Conservation (phyloP, 2,329 filamentous ascomycete species). For the Calonectria montana region DNA sequence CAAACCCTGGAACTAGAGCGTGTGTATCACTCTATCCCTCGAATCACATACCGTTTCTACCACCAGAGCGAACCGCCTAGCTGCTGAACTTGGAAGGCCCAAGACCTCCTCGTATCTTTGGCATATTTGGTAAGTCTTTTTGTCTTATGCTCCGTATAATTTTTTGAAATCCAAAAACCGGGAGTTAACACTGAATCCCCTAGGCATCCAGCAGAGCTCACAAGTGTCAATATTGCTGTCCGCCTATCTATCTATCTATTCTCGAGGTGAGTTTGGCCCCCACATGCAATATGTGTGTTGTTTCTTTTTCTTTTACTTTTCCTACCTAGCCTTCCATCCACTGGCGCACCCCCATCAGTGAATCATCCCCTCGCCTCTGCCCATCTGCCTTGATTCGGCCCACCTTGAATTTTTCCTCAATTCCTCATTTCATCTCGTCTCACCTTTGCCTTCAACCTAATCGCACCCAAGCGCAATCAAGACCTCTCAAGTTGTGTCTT, state of each 20-base stretch:
- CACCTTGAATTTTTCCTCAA: background rate
- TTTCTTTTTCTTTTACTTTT: background rate
- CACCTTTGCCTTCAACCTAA: background rate
- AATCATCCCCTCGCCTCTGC: background rate
- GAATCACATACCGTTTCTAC: background rate
- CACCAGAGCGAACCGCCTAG: background rate
- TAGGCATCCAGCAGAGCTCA: background rate
- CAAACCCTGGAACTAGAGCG: background rate
- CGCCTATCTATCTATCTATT: background rate
- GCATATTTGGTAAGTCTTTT: background rate
- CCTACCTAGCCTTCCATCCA: background rate
- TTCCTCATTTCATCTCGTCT: background rate
- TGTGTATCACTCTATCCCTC: background rate
- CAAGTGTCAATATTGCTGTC: background rate
- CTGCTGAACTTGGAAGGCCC: background rate
- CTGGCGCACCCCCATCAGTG: background rate
- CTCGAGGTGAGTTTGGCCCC: background rate
- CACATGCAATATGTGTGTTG: background rate
- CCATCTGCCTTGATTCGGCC: background rate
- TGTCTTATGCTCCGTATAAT: background rate
- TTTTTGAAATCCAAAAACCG: background rate
- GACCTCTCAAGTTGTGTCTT: background rate
- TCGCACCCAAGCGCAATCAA: constrained; percentile 1
- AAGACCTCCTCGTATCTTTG: background rate
- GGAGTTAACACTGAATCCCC: background rate